phyloP scores from a whole-genome alignment of 345 rosid species.

The Populus deltoides region DNA sequence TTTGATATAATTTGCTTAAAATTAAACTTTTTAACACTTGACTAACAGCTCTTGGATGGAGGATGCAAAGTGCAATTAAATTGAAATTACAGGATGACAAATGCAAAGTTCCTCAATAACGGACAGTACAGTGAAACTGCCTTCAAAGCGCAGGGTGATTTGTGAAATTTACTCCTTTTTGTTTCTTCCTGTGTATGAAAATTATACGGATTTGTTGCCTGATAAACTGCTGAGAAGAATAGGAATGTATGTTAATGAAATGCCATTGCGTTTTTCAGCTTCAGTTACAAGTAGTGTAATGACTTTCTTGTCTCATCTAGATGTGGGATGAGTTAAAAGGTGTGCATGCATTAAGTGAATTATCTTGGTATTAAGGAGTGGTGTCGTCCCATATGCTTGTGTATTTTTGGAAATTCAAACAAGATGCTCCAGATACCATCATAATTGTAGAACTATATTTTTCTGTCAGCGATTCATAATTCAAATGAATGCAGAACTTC shows the following conservation, averaged over 20 bases:
- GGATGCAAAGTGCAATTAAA: no score
- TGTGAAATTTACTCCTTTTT: not conserved
- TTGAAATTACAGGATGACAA: no score
- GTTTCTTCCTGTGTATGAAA: not conserved
- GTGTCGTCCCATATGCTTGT: not conserved
- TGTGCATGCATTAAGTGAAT: constrained; percentile 7
- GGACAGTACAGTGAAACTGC: no score
- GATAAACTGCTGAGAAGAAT: constrained; percentile 10
- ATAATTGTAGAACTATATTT: not conserved
- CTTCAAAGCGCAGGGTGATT: no score
- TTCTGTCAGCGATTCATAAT: not conserved
- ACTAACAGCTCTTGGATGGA: no score
- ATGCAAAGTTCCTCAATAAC: no score
- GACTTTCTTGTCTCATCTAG: constrained; percentile 26
- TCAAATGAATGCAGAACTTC: not conserved
- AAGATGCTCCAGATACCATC: not conserved
- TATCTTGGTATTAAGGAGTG: not conserved
- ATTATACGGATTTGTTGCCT: not conserved
- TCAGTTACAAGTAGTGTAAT: constrained; percentile 27
- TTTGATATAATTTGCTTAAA: no score
- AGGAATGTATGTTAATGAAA: constrained; percentile 19
- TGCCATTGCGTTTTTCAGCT: constrained; percentile 21
- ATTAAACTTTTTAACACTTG: no score
- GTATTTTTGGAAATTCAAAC: not conserved
- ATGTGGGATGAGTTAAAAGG: constrained; percentile 24